Percentiles rank a stretch among this genome's conserved stretches.
phyloP scores from a whole-genome alignment of 2,329 filamentous ascomycete species.

The Trichoderma pleuroti region DNA sequence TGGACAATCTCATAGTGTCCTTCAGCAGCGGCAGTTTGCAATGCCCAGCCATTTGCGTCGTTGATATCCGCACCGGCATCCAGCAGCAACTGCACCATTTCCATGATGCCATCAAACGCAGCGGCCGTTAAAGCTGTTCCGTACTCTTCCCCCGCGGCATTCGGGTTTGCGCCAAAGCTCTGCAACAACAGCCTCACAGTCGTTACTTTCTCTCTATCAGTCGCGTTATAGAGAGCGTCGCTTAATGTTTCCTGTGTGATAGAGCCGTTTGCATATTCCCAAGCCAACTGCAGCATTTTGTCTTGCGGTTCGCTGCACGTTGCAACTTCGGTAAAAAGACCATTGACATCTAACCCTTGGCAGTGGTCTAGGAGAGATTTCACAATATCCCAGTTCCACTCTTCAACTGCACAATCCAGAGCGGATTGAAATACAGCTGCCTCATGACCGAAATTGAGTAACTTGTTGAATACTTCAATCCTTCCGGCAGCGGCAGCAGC shows the following conservation, averaged over 20 bases:
- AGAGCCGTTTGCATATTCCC: constrained; percentile 35
- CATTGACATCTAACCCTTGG: constrained; percentile 34
- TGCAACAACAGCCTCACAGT: constrained; percentile 36
- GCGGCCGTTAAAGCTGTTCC: constrained; percentile 33
- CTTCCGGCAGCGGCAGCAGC: constrained; percentile 38
- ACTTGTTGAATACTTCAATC: constrained; percentile 38
- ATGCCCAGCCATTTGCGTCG: constrained; percentile 34
- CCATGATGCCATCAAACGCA: constrained; percentile 35
- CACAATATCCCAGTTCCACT: constrained; percentile 39
- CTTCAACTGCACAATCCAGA: constrained; percentile 31
- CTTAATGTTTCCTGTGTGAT: constrained; percentile 34
- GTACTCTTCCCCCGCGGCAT: constrained; percentile 39
- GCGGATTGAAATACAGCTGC: constrained; percentile 33
- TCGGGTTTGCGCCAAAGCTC: constrained; percentile 35
- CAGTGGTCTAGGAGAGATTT: constrained; percentile 34
- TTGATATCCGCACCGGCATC: constrained; percentile 35
- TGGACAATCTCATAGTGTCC: constrained; percentile 36
- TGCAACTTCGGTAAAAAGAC: constrained; percentile 33
- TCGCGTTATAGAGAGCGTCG: constrained; percentile 37
- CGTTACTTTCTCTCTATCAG: constrained; percentile 36
- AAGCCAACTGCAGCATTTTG: constrained; percentile 35
- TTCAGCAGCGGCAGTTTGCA: constrained; percentile 37
- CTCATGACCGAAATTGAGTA: constrained; percentile 33
- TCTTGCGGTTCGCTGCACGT: constrained; percentile 32
- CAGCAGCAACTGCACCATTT: constrained; percentile 32